Evolutionary conservation across 495 filamentous ascomycete species (phyloP).

Genomic region (Aspergillus coremiiformis): DNA sequence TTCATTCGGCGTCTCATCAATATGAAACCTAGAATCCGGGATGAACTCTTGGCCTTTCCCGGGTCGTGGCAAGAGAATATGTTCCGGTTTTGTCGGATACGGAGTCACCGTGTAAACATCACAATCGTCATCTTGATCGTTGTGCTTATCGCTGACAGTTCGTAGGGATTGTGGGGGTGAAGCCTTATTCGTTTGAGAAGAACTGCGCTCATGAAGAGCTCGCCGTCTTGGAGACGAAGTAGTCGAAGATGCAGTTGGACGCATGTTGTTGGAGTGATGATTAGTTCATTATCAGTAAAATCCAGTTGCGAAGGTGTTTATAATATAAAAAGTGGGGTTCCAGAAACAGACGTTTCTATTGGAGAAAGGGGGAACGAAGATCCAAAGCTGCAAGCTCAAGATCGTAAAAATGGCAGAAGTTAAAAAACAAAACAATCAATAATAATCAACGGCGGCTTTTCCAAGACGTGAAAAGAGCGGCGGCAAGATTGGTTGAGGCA

Average conservation of each 20-base stretch:
- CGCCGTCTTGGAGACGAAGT: slow-evolving; percentile 34
- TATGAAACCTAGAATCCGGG: slow-evolving; percentile 27
- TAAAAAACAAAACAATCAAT: slow-evolving; percentile 7
- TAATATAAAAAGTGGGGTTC: not conserved
- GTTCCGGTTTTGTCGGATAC: slow-evolving; percentile 47
- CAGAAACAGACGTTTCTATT: not conserved
- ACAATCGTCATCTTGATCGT: slow-evolving; percentile 27
- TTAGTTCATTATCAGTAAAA: slow-evolving; percentile 30
- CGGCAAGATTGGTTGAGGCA: slow-evolving; percentile 7
- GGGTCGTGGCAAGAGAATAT: slow-evolving; percentile 41
- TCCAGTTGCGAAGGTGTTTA: slow-evolving; percentile 4
- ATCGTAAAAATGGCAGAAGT: slow-evolving; percentile 8
- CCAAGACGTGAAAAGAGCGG: slow-evolving; percentile 6
- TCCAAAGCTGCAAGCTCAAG: slow-evolving; percentile 3
- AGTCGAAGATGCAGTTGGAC: slow-evolving; percentile 16
- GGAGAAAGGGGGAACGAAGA: slow-evolving; percentile 1
- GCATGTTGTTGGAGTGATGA: slow-evolving; percentile 26
- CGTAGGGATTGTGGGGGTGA: slow-evolving; percentile 33
- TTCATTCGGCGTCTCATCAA: slow-evolving; percentile 16
- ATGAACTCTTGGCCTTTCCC: slow-evolving; percentile 38
- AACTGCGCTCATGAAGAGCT: slow-evolving; percentile 46
- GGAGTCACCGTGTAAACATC: slow-evolving; percentile 40
- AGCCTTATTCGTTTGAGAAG: slow-evolving; percentile 44
- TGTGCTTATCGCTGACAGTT: slow-evolving; percentile 26
- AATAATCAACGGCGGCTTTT: slow-evolving; percentile 5